Conservation (phyloP, 2,329 filamentous ascomycete species). For the Phoma herbarum region DNA sequence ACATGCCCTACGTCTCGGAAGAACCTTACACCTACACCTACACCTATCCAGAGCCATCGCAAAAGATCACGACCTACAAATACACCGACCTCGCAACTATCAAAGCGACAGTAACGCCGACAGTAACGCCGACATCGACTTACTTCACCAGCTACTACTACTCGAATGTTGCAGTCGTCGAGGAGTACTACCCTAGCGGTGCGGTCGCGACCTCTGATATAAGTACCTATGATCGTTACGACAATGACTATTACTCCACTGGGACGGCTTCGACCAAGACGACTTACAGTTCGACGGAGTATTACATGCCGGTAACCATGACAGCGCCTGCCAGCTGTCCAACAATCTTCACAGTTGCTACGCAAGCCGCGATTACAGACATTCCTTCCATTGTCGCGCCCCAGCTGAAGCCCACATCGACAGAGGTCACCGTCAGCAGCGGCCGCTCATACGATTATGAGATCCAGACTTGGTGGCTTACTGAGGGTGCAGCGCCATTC, state of each 20-base stretch:
- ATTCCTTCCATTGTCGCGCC: constrained; percentile 36
- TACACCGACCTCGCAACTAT: constrained; percentile 30
- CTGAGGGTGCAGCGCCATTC: constrained; percentile 38
- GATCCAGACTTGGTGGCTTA: constrained; percentile 41
- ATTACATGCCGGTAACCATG: constrained; percentile 44
- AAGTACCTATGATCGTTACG: constrained; percentile 19
- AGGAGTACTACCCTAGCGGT: constrained; percentile 34
- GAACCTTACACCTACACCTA: constrained; percentile 26
- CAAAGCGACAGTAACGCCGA: constrained; percentile 39
- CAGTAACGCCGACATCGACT: constrained; percentile 32
- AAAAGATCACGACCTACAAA: constrained; percentile 16
- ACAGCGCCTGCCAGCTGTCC: constrained; percentile 43
- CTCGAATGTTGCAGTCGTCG: constrained; percentile 28
- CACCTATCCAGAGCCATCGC: not conserved
- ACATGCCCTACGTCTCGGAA: constrained; percentile 27
- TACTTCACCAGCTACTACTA: constrained; percentile 26
- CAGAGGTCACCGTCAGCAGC: constrained; percentile 18
- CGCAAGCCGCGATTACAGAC: constrained; percentile 26
- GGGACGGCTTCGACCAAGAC: constrained; percentile 16
- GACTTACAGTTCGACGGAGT: constrained; percentile 23
- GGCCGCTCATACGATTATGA: constrained; percentile 20
- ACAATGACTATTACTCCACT: constrained; percentile 14
- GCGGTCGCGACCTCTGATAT: constrained; percentile 40
- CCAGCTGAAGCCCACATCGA: constrained; percentile 39
- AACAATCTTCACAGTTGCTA: constrained; percentile 34